Percentiles rank a stretch among this genome's conserved stretches.
Conservation (phyloP, 306 rosid genomes). For the Cicer arietinum region DNA sequence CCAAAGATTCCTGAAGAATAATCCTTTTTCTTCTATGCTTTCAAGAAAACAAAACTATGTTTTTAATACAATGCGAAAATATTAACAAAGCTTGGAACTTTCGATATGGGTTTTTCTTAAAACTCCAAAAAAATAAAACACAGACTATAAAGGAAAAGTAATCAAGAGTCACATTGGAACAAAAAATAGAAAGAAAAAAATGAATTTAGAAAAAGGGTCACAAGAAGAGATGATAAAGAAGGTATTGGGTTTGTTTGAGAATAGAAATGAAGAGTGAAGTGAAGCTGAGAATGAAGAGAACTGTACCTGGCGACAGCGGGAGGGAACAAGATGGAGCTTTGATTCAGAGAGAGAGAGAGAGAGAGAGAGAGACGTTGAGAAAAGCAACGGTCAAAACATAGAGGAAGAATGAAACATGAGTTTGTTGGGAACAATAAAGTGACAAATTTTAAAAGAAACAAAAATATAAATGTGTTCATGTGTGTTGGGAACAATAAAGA, state of each 20-base stretch:
- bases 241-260: neutral
- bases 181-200: neutral
- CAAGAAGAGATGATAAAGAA: neutral
- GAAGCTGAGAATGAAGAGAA: slow-evolving; percentile 38
- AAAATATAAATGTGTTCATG: neutral
- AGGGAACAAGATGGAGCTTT: slow-evolving; percentile 48
- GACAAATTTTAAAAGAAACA: too few species aligned
- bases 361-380: slow-evolving; percentile 64
- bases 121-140: neutral
- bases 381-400: slow-evolving; percentile 75
- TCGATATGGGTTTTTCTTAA: slow-evolving; percentile 31
- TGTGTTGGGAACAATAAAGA: slow-evolving; percentile 13
- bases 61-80: neutral
- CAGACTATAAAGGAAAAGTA: neutral
- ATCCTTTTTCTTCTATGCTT: neutral
- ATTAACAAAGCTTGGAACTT: slow-evolving; percentile 44
- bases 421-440: neutral
- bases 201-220: neutral
- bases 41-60: neutral
- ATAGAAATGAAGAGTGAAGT: slow-evolving; percentile 24
- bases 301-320: slow-evolving; percentile 52
- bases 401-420: neutral
- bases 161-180: neutral
- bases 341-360: slow-evolving; percentile 49
- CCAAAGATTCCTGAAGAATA: slow-evolving; percentile 53